Percentiles rank a stretch among this genome's conserved stretches.
These are phyloP conservation scores for Endogone sp. DNA, from an alignment of 192 early-diverging fungal genomes.

Conservation along the genomic window DNA sequence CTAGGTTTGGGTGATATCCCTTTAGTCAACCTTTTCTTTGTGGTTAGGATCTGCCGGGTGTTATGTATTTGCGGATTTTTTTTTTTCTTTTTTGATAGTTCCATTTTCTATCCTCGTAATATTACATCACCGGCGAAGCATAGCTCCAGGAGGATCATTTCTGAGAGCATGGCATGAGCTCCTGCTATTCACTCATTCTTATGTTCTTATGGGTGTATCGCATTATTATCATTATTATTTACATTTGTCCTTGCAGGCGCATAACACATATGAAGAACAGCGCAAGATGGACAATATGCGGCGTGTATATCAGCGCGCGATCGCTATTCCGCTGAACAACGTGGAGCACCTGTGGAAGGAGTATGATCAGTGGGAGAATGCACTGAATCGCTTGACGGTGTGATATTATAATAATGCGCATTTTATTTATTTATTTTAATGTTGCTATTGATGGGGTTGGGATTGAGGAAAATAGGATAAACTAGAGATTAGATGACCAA, in stretches of 20 bases:
- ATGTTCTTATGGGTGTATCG: constrained; percentile 19
- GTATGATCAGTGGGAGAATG: constrained; percentile 91
- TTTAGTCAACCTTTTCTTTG: not conserved
- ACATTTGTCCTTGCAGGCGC: constrained; percentile 30
- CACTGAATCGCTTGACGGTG: constrained; percentile 78
- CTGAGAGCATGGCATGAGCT: not conserved
- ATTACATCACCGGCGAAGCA: not conserved
- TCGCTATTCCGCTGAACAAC: constrained; percentile 82
- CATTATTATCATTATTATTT: constrained; percentile 26
- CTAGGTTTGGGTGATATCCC: not conserved
- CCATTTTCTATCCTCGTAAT: not conserved
- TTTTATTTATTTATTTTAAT: too few relatives aligned
- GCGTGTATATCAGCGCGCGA: constrained; percentile 77
- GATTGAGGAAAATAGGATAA: too few relatives aligned
- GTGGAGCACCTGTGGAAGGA: constrained; percentile 95
- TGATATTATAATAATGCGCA: constrained; percentile 4
- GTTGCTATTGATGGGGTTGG: too few relatives aligned
- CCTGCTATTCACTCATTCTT: constrained; percentile 6
- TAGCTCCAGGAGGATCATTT: not conserved
- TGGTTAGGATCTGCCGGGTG: not conserved
- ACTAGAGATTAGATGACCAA: too few relatives aligned
- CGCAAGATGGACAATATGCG: constrained; percentile 84
- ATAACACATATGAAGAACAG: constrained; percentile 83
- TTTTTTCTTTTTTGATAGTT: not conserved
- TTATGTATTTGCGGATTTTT: too few relatives aligned